Base-by-base conservation (phyloP, 1,139 yeast genomes). In the Magnusiomyces sp. region DNA sequence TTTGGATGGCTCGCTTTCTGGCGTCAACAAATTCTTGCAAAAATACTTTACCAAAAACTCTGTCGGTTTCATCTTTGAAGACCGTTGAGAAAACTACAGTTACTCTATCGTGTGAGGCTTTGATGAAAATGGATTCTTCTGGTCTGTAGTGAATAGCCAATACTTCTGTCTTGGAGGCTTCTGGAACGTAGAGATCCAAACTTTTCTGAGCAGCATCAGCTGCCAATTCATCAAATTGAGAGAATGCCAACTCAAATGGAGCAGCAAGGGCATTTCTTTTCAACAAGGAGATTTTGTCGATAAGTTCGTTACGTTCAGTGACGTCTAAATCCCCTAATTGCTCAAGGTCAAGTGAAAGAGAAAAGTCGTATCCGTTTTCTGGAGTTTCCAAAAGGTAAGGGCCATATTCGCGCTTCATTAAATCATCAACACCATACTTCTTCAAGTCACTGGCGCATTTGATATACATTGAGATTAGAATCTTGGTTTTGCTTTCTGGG, bases 21-120 rank as follows among this genome's bases (percentile, higher is more conserved):
- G 99, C 97, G 64, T 87, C 99, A 45, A 92, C 97, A 68, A 92
- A 92, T 70, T 92, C 99, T 69, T 92, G 99, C 58, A 92, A 72
- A 65, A 94, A 92, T 51, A 92, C 97, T 67, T 86, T 89, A 48
- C 97, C 97, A 61, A 92, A 88, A 52, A 89, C 80, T 66, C 87
- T 87, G 69, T 92, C 99, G 9, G 97, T 92, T 69, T 94, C 98
- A 68, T 94, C 99, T 62, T 87, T 86, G 75, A 92, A 92, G 43
- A 88, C 76, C 2, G 97, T 92, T 47, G 95, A 88, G 68, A 92
- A 94, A 49, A 92, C 84, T 48, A 92, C 97, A 0, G 99, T 94
- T 50, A 94, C 95, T 66, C 99, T 81, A 68, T 92, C 99, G 64
- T 84, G 88, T 37, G 95, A 82, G 3, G 99, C 95, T 68, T 83